A percentile compares a stretch with the other conserved stretches of the same genome.
Conservation (phyloP, 176 grass and related monocot species). For the Typha latifolia region DNA sequence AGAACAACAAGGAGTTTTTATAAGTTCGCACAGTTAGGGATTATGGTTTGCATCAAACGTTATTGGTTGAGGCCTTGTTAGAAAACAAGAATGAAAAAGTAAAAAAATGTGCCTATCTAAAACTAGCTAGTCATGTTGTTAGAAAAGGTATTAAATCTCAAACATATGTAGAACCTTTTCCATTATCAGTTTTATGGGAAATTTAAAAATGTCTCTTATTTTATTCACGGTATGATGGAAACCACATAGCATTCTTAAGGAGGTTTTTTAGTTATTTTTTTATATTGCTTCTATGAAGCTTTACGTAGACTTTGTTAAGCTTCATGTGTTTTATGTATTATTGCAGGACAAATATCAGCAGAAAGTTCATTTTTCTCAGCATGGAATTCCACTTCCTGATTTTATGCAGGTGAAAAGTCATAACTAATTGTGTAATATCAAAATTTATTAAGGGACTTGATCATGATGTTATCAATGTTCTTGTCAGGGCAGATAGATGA, state of each 20-base stretch:
- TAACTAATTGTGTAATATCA: too few relatives aligned
- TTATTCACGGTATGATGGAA: too few relatives aligned
- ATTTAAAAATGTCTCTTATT: too few relatives aligned
- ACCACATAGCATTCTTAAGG: too few relatives aligned
- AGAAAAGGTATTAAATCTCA: too few relatives aligned
- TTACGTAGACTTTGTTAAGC: background rate
- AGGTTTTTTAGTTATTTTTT: too few relatives aligned
- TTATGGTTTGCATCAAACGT: background rate
- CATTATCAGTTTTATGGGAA: too few relatives aligned
- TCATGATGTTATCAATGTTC: constrained; percentile 3
- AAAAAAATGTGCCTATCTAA: background rate
- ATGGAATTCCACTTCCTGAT: constrained; percentile 56
- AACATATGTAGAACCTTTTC: too few relatives aligned
- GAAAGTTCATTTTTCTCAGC: constrained; percentile 68
- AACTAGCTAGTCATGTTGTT: background rate
- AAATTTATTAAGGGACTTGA: background rate
- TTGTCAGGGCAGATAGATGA: constrained; percentile 38
- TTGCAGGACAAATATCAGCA: constrained; percentile 85
- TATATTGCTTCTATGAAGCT: too few relatives aligned
- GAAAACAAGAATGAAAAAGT: background rate
- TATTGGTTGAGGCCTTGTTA: background rate
- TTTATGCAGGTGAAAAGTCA: constrained; percentile 60
- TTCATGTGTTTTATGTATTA: constrained; percentile 6
- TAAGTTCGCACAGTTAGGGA: background rate
- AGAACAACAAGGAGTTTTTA: background rate